Percentiles rank a stretch among this genome's conserved stretches.
Conservation (phyloP, 495 filamentous ascomycete species). For the Barbatosphaeria neglecta region DNA sequence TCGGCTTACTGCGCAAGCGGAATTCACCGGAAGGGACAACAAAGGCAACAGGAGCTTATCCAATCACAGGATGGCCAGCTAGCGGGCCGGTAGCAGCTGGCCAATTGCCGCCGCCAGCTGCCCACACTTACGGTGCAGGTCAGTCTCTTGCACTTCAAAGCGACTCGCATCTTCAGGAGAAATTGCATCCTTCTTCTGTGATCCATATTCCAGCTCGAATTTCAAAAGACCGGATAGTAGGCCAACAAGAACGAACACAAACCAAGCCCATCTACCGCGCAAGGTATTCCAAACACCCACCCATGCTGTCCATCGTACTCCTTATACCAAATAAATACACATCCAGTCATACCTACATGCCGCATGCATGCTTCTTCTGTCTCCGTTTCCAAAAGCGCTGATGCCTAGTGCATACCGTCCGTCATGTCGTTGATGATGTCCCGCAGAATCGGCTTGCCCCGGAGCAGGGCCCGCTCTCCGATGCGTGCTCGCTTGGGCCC, state of each 20-base stretch:
- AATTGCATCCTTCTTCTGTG: no score
- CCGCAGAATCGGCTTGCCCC: slow-evolving; percentile 28
- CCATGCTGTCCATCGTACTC: not conserved
- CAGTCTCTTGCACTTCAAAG: no score
- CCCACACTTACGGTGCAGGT: no score
- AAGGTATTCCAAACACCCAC: not conserved
- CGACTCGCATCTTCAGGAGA: no score
- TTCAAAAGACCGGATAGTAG: no score
- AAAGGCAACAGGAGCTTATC: not conserved
- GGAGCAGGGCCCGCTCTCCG: slow-evolving; percentile 24
- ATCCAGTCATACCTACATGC: not conserved
- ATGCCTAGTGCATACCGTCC: slow-evolving; percentile 17
- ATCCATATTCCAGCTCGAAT: no score
- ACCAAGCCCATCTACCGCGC: no score
- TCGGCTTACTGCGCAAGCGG: no score
- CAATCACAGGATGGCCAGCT: no score
- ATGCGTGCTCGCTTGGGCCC: slow-evolving; percentile 22
- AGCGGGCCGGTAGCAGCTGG: not conserved
- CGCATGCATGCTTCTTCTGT: not conserved
- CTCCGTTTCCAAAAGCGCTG: not conserved
- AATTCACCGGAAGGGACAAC: not conserved
- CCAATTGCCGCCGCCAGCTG: no score
- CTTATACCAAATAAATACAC: not conserved
- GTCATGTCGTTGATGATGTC: slow-evolving; percentile 40
- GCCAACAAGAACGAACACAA: no score